Evolutionary conservation across 2,329 filamentous ascomycete species (phyloP).

Genomic region (Curvularia spicifera): DNA sequence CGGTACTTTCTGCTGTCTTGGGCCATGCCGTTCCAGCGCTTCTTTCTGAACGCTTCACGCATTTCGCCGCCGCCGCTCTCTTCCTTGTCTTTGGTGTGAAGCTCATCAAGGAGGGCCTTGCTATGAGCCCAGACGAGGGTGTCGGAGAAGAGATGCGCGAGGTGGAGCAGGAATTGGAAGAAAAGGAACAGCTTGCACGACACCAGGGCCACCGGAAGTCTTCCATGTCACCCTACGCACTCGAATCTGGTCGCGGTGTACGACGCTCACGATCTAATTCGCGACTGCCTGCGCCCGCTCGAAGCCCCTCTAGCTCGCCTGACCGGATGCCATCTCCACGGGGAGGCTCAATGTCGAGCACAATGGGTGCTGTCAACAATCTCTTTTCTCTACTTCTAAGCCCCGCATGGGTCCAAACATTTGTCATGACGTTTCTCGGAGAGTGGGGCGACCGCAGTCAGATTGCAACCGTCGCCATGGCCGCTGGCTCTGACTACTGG

Average conservation of each 20-base stretch:
- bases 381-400: slow-evolving; percentile 86
- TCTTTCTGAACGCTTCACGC: slow-evolving; percentile 89
- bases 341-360: slow-evolving; percentile 61
- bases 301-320: slow-evolving; percentile 71
- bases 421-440: slow-evolving; percentile 97
- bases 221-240: slow-evolving; percentile 73
- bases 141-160: slow-evolving; percentile 98
- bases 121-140: slow-evolving; percentile 87
- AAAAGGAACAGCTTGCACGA: slow-evolving; percentile 81
- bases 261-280: slow-evolving; percentile 76
- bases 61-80: slow-evolving; percentile 80
- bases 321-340: slow-evolving; percentile 53
- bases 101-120: slow-evolving; percentile 83
- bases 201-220: slow-evolving; percentile 68
- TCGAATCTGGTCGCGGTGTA: slow-evolving; percentile 76
- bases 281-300: slow-evolving; percentile 78
- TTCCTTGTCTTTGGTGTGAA: slow-evolving; percentile 90
- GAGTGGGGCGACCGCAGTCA: slow-evolving; percentile 98
- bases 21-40: slow-evolving; percentile 91
- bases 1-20: slow-evolving; percentile 86
- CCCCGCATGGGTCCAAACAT: slow-evolving; percentile 98
- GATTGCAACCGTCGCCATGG: slow-evolving; percentile 99
- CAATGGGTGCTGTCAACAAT: slow-evolving; percentile 76
- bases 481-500: slow-evolving; percentile 97
- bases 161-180: slow-evolving; percentile 90